A percentile compares a stretch with the other conserved stretches of the same genome.
phyloP scores from a whole-genome alignment of 2,329 filamentous ascomycete genomes.

The Talaromyces sp. region DNA sequence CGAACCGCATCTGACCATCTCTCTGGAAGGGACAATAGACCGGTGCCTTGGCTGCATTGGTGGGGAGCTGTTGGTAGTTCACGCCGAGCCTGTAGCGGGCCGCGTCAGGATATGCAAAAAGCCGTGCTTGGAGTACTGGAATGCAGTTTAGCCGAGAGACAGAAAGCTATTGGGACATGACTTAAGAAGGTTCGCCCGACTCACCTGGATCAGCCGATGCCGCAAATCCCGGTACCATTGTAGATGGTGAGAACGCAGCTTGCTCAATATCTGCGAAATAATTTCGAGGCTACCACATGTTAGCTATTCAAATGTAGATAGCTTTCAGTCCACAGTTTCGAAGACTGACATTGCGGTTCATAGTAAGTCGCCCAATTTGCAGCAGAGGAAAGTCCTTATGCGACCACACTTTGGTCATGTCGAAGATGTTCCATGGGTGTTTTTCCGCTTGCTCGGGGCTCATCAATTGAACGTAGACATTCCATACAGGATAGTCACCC shows the following conservation, averaged over 20 bases:
- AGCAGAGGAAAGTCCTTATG: constrained; percentile 72
- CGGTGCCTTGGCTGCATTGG: constrained; percentile 37
- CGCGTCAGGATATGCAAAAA: constrained; percentile 64
- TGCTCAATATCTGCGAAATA: constrained; percentile 71
- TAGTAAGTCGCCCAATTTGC: constrained; percentile 74
- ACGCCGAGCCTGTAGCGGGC: constrained; percentile 44
- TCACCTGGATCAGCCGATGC: constrained; percentile 62
- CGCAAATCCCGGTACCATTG: constrained; percentile 65
- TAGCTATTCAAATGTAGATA: background rate
- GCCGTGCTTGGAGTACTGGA: constrained; percentile 59
- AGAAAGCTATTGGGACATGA: background rate
- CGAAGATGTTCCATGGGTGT: constrained; percentile 81
- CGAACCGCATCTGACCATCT: constrained; percentile 41
- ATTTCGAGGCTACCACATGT: constrained; percentile 56
- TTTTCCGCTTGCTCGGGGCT: constrained; percentile 70
- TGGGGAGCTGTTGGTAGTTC: constrained; percentile 47
- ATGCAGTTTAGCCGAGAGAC: background rate
- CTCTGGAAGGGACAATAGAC: constrained; percentile 58
- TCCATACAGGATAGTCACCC: constrained; percentile 72
- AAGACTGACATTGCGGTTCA: constrained; percentile 56
- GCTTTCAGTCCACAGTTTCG: background rate
- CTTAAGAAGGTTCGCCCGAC: background rate
- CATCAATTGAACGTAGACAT: constrained; percentile 75
- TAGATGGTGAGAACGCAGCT: constrained; percentile 66
- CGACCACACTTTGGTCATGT: constrained; percentile 82